Percentiles rank a stretch among this genome's conserved stretches.
Conservation (phyloP, 2,329 filamentous ascomycete species). For the Pestalotiopsis sp. region DNA sequence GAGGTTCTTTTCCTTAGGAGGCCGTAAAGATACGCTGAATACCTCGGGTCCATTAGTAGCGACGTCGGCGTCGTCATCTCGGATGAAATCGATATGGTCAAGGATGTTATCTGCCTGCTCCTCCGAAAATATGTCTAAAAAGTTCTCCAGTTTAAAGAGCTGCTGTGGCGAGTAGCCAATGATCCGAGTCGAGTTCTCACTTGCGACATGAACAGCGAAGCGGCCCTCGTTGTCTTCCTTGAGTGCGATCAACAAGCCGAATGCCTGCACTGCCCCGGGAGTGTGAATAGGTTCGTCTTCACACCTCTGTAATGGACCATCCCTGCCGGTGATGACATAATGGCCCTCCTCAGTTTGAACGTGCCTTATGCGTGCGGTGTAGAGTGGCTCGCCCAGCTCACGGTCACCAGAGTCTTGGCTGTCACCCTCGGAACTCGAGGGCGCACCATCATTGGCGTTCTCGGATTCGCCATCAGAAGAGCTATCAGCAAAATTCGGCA, state of each 20-base stretch:
- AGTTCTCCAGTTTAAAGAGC: slow-evolving; percentile 73
- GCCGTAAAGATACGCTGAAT: slow-evolving; percentile 75
- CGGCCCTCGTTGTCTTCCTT: slow-evolving; percentile 70
- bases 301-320: slow-evolving; percentile 75
- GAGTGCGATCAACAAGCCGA: slow-evolving; percentile 76
- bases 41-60: slow-evolving; percentile 80
- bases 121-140: slow-evolving; percentile 81
- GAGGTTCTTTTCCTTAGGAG: slow-evolving; percentile 53
- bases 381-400: slow-evolving; percentile 43
- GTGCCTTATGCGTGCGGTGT: slow-evolving; percentile 80
- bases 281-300: slow-evolving; percentile 92
- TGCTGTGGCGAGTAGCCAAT: slow-evolving; percentile 78
- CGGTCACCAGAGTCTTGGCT: slow-evolving; percentile 16
- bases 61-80: slow-evolving; percentile 79
- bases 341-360: slow-evolving; percentile 77
- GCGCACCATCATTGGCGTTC: slow-evolving; percentile 18
- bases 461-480: slow-evolving; percentile 25
- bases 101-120: slow-evolving; percentile 83
- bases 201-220: slow-evolving; percentile 72
- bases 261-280: slow-evolving; percentile 79
- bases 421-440: slow-evolving; percentile 15
- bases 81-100: slow-evolving; percentile 86
- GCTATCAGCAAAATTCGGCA: slow-evolving; percentile 26
- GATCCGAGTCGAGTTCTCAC: slow-evolving; percentile 77
- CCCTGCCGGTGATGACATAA: slow-evolving; percentile 78